These are phyloP conservation scores for Diaporthe vexans DNA, from an alignment of 2,329 filamentous ascomycete species.

Conservation along the genomic window DNA sequence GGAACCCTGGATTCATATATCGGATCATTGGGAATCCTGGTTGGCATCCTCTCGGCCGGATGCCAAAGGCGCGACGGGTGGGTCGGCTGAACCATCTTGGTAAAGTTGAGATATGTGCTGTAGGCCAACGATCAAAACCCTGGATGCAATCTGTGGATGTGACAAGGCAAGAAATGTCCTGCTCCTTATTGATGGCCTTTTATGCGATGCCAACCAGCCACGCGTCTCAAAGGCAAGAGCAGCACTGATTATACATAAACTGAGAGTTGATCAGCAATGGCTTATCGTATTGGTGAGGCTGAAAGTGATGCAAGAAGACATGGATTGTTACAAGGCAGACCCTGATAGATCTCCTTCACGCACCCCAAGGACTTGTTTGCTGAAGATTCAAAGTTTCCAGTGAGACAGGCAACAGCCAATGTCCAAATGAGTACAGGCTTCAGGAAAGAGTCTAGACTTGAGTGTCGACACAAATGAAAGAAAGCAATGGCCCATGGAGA, in stretches of 20 bases:
- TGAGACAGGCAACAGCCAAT: constrained; percentile 35
- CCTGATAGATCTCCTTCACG: constrained; percentile 7
- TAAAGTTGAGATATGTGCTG: not conserved
- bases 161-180: constrained; percentile 4
- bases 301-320: constrained; percentile 20
- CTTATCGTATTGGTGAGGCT: constrained; percentile 33
- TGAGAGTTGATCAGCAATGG: constrained; percentile 26
- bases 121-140: not conserved
- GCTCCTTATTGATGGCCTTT: constrained; percentile 14
- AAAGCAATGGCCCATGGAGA: constrained; percentile 13
- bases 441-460: constrained; percentile 7
- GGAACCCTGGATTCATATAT: constrained; percentile 40
- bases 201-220: constrained; percentile 22
- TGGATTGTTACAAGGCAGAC: constrained; percentile 26
- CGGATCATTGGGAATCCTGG: constrained; percentile 36
- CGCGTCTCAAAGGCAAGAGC: constrained; percentile 11
- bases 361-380: constrained; percentile 18
- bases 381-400: constrained; percentile 23
- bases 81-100: constrained; percentile 37
- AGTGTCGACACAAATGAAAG: constrained; percentile 25
- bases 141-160: not conserved
- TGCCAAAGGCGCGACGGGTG: constrained; percentile 40
- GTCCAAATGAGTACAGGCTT: constrained; percentile 2
- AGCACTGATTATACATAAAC: constrained; percentile 1
- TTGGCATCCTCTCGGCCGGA: constrained; percentile 37